Evolutionary conservation across 495 filamentous ascomycete genomes (phyloP).

Genomic region (Articulospora tetracladia): DNA sequence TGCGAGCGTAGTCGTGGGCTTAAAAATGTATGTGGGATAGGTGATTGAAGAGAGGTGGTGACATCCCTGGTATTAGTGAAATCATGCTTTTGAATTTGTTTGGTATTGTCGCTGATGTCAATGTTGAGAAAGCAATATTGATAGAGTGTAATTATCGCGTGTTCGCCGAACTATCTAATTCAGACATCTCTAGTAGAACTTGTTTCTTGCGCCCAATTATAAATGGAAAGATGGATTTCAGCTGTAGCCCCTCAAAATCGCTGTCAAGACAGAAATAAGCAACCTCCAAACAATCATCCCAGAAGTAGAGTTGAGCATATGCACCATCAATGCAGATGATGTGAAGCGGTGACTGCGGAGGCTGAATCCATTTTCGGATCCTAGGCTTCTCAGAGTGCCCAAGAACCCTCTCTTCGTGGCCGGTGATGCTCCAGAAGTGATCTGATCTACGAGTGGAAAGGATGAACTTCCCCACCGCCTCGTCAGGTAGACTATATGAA

Average conservation of each 20-base stretch:
- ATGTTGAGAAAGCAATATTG: not conserved
- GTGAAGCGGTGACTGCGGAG: constrained; percentile 14
- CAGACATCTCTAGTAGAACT: constrained; percentile 25
- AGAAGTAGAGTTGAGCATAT: constrained; percentile 21
- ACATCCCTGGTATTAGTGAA: not conserved
- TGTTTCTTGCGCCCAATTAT: constrained; percentile 4
- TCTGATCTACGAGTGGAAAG: constrained; percentile 24
- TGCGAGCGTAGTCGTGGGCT: constrained; percentile 9
- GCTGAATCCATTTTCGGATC: constrained; percentile 26
- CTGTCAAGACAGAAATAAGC: constrained; percentile 13
- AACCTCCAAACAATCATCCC: constrained; percentile 28
- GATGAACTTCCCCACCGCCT: constrained; percentile 20
- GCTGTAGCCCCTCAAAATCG: constrained; percentile 11
- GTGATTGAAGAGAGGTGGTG: not conserved
- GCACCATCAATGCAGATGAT: constrained; percentile 26
- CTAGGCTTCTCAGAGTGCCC: constrained; percentile 5
- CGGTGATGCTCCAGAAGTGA: constrained; percentile 24
- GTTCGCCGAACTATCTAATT: constrained; percentile 23
- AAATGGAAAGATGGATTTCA: constrained; percentile 21
- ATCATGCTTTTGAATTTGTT: not conserved
- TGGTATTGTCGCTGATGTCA: not conserved
- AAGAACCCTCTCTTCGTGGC: constrained; percentile 3
- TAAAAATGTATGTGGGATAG: not conserved
- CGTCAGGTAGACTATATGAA: constrained; percentile 16
- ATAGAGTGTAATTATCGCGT: constrained; percentile 3